Percentiles rank a stretch among this genome's conserved stretches.
Evolutionary conservation across 495 filamentous ascomycete genomes (phyloP).

Genomic region (Aspergillus sparsus): DNA sequence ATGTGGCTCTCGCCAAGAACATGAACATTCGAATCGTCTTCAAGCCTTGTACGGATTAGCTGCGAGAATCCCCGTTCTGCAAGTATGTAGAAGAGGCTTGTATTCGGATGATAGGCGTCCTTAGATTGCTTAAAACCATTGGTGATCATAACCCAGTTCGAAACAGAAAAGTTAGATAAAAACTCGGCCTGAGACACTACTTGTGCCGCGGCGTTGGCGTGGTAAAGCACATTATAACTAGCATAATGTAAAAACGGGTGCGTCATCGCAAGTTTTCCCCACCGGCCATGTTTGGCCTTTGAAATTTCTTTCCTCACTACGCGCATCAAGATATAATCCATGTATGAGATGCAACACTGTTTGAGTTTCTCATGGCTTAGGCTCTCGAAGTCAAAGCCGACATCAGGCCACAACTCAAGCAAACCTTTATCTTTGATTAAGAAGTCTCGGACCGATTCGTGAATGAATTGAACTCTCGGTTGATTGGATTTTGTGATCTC

Average conservation of each 20-base stretch:
- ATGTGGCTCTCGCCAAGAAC: slow-evolving; percentile 18
- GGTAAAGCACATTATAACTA: slow-evolving; percentile 40
- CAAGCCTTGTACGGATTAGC: slow-evolving; percentile 37
- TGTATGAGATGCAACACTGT: slow-evolving; percentile 35
- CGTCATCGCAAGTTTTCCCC: slow-evolving; percentile 18
- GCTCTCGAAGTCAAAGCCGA: slow-evolving; percentile 25
- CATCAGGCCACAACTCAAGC: slow-evolving; percentile 34
- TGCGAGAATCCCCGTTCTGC: slow-evolving; percentile 41
- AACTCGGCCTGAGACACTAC: slow-evolving; percentile 40
- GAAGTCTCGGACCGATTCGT: slow-evolving; percentile 50
- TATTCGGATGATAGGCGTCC: slow-evolving; percentile 33
- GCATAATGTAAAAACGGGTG: slow-evolving; percentile 53
- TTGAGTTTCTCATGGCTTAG: slow-evolving; percentile 39
- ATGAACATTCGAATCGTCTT: slow-evolving; percentile 28
- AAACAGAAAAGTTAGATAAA: slow-evolving; percentile 33
- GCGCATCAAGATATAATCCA: slow-evolving; percentile 18
- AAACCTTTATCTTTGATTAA: slow-evolving; percentile 44
- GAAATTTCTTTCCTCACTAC: neutral
- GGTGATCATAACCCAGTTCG: slow-evolving; percentile 38
- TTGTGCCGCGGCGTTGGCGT: slow-evolving; percentile 42
- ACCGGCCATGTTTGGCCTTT: neutral
- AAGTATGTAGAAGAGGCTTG: slow-evolving; percentile 49
- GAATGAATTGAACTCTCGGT: slow-evolving; percentile 48
- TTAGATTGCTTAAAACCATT: slow-evolving; percentile 40
- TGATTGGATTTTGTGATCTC: slow-evolving; percentile 33